phyloP scores from a whole-genome alignment of 495 filamentous ascomycete species.

The Aspergillus indologenus region DNA sequence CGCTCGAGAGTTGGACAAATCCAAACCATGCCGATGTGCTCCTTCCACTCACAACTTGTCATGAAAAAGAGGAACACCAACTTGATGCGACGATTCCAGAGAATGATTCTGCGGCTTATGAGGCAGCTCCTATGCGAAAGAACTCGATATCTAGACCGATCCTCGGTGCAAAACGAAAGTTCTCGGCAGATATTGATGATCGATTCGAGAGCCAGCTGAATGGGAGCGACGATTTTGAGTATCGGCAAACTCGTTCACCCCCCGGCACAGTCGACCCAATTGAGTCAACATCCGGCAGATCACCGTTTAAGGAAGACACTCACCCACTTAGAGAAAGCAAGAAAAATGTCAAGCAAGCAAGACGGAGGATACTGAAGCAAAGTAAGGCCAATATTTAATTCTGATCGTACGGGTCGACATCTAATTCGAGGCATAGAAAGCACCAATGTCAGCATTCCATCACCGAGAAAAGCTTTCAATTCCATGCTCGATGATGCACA shows the following conservation, averaged over 20 bases:
- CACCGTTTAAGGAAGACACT: slow-evolving; percentile 20
- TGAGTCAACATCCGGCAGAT: slow-evolving; percentile 11
- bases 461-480: slow-evolving; percentile 26
- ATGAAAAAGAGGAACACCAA: slow-evolving; percentile 47
- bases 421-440: slow-evolving; percentile 46
- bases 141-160: slow-evolving; percentile 25
- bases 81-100: slow-evolving; percentile 39
- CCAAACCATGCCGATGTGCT: slow-evolving; percentile 11
- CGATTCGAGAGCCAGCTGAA: slow-evolving; percentile 19
- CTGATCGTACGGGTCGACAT: neutral
- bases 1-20: slow-evolving; percentile 26
- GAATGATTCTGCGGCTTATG: slow-evolving; percentile 14
- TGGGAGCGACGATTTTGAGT: slow-evolving; percentile 51
- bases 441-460: slow-evolving; percentile 45
- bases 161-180: slow-evolving; percentile 60
- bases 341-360: slow-evolving; percentile 19
- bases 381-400: slow-evolving; percentile 44
- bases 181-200: slow-evolving; percentile 53
- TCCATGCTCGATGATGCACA: neutral
- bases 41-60: slow-evolving; percentile 37
- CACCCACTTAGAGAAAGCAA: slow-evolving; percentile 20
- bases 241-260: slow-evolving; percentile 22
- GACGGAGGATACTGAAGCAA: slow-evolving; percentile 56
- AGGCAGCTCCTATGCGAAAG: neutral
- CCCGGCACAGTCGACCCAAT: slow-evolving; percentile 7